Percentiles rank a stretch among this genome's conserved stretches.
These are phyloP conservation scores for Symbiotaphrina buchneri DNA, from an alignment of 495 filamentous ascomycete species.

Conservation along the genomic window DNA sequence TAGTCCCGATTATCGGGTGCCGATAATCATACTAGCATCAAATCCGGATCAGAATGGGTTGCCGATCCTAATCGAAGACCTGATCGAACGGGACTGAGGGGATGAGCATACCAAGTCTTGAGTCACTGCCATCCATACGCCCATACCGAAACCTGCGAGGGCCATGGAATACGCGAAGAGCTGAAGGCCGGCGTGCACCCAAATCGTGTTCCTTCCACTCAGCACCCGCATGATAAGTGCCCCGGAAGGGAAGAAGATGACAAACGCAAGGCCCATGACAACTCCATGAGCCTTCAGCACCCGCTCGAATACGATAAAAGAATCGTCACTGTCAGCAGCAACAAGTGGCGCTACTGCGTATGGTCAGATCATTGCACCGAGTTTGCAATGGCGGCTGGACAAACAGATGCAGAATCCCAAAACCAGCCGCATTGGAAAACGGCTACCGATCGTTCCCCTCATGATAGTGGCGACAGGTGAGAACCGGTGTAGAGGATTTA, in stretches of 20 bases:
- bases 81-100: no score
- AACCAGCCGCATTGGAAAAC: no score
- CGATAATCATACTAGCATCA: no score
- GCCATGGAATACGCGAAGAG: constrained; percentile 27
- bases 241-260: constrained; percentile 30
- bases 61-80: neutral
- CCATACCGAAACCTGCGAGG: constrained; percentile 37
- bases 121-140: constrained; percentile 24
- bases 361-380: no score
- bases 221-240: constrained; percentile 29
- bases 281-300: constrained; percentile 14
- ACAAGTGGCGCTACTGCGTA: no score
- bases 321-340: no score
- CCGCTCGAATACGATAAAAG: no score
- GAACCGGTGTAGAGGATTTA: no score
- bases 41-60: constrained; percentile 2
- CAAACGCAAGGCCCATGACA: constrained; percentile 33
- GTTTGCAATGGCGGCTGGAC: no score
- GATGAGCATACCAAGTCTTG: constrained; percentile 8
- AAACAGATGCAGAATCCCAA: no score
- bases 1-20: constrained; percentile 32
- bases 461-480: no score
- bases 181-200: constrained; percentile 35
- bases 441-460: no score
- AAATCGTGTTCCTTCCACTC: constrained; percentile 11